Evolutionary conservation across 2,329 filamentous ascomycete species (phyloP), one percentile per base, ranked within the genome.

Genomic region (Nannizziopsis barbatae): DNA sequence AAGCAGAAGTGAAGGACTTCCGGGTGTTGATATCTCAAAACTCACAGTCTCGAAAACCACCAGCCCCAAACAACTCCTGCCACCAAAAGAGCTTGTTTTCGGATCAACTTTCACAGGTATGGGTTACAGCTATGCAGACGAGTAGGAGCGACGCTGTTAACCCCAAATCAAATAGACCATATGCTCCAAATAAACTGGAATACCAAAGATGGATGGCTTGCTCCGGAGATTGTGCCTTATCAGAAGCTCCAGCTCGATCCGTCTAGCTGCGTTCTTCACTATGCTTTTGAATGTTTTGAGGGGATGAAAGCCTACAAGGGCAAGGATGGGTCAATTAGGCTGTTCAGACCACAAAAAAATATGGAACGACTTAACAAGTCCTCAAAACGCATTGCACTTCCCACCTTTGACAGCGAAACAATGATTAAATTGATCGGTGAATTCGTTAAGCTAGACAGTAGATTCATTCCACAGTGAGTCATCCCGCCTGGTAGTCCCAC

Each of bases 221-320:
- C 81, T 11, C 86, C 90, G 50, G 76, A 79, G 56, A 96, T 98
- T 64, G 81, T 79, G 14, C 92, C 92, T 15, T 96, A 96, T 75
- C 88, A 95, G 70, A 95, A 95, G 71, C 85, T 98, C 58, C 90
- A 86, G 40, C 83, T 98, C 60, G 92, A 96, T 67, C 92, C 92
- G 20, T 87, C 92, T 38, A 92, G 87, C 31, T 96, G 89, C 71
- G 92, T 96, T 54, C 90, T 98, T 71, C 92, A 98, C 77, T 98
- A 98, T 70, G 92, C 87, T 42, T 96, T 96, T 64, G 86, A 93
- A 69, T 92, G 85, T 67, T 98, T 98, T 69, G 92, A 98, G 74
- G 92, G 92, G 58, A 95, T 96, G 88, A 98, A 98, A 75, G 92
- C 92, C 52, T 98, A 98, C 77, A 93, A 90, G 69, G 87, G 94